phyloP scores from a whole-genome alignment of 192 early-diverging fungal genomes.

The Rhizoclosmatium sp. region DNA sequence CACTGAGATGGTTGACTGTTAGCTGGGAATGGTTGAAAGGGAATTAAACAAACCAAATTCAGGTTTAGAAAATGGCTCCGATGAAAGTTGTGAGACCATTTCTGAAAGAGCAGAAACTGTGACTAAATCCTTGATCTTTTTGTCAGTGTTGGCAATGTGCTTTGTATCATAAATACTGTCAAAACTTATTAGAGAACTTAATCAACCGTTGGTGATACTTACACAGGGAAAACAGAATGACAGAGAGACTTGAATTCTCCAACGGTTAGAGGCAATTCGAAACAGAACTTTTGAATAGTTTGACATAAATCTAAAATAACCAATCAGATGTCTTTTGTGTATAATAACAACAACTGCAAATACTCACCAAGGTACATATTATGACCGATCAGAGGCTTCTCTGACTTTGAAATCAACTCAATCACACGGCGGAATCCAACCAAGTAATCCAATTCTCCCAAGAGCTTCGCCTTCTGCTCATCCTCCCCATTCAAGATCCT shows the following conservation, averaged over 20 bases:
- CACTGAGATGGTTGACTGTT: conserved; percentile 25
- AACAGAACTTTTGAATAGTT: conserved; percentile 77
- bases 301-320: conserved; percentile 75
- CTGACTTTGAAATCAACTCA: conserved; percentile 73
- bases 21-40: background rate
- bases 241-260: conserved; percentile 72
- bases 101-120: conserved; percentile 42
- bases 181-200: conserved; percentile 33
- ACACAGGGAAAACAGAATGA: conserved; percentile 68
- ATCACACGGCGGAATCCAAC: conserved; percentile 80
- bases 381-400: conserved; percentile 86
- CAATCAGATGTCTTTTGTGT: background rate
- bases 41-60: conserved; percentile 55
- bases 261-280: conserved; percentile 70
- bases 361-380: conserved; percentile 76
- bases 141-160: conserved; percentile 64
- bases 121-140: conserved; percentile 46
- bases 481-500: conserved; percentile 14
- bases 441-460: conserved; percentile 57
- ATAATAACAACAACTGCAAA: background rate
- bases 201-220: conserved; percentile 67
- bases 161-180: conserved; percentile 82
- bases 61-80: conserved; percentile 53
- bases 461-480: conserved; percentile 24
- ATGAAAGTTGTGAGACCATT: conserved; percentile 4